A percentile compares a stretch with the other conserved stretches of the same genome.
phyloP scores from a whole-genome alignment of 129 eudicot genomes.

The Cynara cardunculus region DNA sequence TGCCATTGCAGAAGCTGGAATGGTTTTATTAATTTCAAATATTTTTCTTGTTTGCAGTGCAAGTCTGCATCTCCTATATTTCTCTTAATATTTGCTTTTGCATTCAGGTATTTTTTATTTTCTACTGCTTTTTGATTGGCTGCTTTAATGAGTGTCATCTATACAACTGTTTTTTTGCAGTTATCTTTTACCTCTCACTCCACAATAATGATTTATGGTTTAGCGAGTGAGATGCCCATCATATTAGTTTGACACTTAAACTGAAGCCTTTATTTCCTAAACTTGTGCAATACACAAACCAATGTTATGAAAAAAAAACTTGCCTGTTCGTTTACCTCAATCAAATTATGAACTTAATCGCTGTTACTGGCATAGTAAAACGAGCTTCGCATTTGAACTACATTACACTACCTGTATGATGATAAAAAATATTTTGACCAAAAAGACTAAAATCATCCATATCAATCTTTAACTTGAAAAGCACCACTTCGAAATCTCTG shows the following conservation, averaged over 20 bases:
- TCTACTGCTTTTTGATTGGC: not conserved
- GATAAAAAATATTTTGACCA: not conserved
- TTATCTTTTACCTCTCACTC: not conserved
- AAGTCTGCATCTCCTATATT: constrained; percentile 96
- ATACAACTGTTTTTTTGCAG: not conserved
- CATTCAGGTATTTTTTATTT: constrained; percentile 67
- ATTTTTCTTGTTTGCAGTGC: constrained; percentile 57
- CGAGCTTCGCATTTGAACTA: not conserved
- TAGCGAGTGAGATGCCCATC: not conserved
- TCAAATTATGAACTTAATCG: constrained; percentile 2
- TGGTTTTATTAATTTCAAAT: constrained; percentile 2
- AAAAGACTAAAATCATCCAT: not conserved
- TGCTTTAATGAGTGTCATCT: no score
- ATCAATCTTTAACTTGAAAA: not conserved
- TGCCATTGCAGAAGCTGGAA: not conserved
- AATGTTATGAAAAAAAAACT: not conserved
- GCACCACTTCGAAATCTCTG: no score
- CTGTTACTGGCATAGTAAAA: not conserved
- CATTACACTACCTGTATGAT: not conserved
- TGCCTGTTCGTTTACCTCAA: not conserved
- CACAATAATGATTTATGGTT: not conserved
- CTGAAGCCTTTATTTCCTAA: not conserved
- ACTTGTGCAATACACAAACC: not conserved
- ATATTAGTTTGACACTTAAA: constrained; percentile 13
- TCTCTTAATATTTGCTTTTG: constrained; percentile 93